Base-by-base conservation (phyloP, 305 asterid species). In the Fraxinus paxiana region DNA sequence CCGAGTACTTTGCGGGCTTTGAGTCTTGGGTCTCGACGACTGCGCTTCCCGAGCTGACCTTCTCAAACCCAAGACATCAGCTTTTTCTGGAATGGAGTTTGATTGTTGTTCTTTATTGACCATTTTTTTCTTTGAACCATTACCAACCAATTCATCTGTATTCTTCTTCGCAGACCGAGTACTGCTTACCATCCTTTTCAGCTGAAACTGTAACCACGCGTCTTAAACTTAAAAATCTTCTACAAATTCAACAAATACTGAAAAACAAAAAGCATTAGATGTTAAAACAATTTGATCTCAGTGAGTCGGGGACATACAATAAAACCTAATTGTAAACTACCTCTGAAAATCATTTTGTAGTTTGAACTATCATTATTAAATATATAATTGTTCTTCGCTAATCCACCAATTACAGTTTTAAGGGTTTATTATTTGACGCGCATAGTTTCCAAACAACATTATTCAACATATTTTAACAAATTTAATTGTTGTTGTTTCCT, bases 1-100 rank as follows among this genome's bases (percentile, higher is more conserved):
- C 54, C 80, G 78, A 51, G 72, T 76, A 70, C 75, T 54, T 63
- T 71, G 78, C 48, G 89, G 87, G 72, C 90, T 82, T 70, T 83
- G 78, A 1, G 78, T 73, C 67, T 10, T 69, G 38, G 31, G 88
- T 76, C 71, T 51, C 30, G 88, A 65, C 5, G 34, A 9, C 63
- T 82, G 75, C 83, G 81, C 20, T 86, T 84, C 85, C 38, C 81
- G 61, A 31, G 67, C 79, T 38, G 79, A 74, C 56, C 78, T 77
- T 73, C 82, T 77, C 35, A 75, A 48, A 82, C 76, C 34, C 17
- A 30, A 37, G 35, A 34, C 38, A n/a, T 73, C 79, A 73, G 74
- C 51, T 48, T 77, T 82, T 46, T 28, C 86, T 0, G 82, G 28
- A 24, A 82, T 80, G 17, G 2, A 38, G 51, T 26, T 28, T 2